These are phyloP conservation scores for Wallacemonas rigidus DNA, from an alignment of 208 protist species.

Conservation along the genomic window DNA sequence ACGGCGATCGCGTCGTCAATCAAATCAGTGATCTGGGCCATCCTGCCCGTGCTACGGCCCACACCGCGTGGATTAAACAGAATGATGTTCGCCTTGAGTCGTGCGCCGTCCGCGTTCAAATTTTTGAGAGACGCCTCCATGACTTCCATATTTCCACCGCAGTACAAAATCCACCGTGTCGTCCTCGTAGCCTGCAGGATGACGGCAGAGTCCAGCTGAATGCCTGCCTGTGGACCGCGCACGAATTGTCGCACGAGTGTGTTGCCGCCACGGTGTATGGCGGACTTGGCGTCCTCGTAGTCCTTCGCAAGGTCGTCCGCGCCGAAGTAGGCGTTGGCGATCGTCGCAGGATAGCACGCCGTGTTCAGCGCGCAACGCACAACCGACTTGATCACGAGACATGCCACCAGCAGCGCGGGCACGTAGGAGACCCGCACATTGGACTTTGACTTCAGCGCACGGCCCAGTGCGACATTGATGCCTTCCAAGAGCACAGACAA, in stretches of 20 bases:
- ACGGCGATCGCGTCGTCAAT: conserved; percentile 64
- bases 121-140: conserved; percentile 55
- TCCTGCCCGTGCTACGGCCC: conserved; percentile 67
- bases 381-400: conserved; percentile 36
- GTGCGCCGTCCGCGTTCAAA: conserved; percentile 29
- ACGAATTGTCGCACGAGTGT: conserved; percentile 28
- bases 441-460: conserved; percentile 9
- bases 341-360: conserved; percentile 58
- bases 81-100: conserved; percentile 63
- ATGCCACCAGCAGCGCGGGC: not conserved
- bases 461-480: conserved; percentile 7
- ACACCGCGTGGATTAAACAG: conserved; percentile 82
- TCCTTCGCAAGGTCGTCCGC: not conserved
- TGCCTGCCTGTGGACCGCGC: conserved; percentile 21
- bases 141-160: conserved; percentile 83
- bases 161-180: conserved; percentile 71
- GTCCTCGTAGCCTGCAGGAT: conserved; percentile 39
- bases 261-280: conserved; percentile 26
- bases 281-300: conserved; percentile 7
- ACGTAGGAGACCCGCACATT: conserved; percentile 10
- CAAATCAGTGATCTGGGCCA: conserved; percentile 50
- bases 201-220: conserved; percentile 50
- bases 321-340: conserved; percentile 20
- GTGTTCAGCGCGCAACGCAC: conserved; percentile 49
- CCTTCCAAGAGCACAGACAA: not conserved